These are phyloP conservation scores for Clavispora vitiphila DNA, from an alignment of 805 yeast genomes.

Conservation along the genomic window DNA sequence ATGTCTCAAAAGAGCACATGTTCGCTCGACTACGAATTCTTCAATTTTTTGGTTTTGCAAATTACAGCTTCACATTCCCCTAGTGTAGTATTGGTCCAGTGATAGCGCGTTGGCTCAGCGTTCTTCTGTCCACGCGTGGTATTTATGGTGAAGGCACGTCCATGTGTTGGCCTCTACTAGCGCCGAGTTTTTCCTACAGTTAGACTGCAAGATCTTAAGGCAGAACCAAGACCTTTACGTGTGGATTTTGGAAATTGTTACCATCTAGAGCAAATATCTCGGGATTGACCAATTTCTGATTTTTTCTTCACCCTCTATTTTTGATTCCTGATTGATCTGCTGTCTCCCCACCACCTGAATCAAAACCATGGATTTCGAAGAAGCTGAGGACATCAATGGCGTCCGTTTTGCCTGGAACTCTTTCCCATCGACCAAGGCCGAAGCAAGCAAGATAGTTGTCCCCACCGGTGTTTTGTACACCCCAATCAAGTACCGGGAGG, in stretches of 20 bases:
- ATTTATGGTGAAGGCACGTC: slow-evolving; percentile 13
- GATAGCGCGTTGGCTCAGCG: neutral
- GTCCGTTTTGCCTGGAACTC: slow-evolving; percentile 53
- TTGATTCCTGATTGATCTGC: neutral
- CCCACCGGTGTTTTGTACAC: slow-evolving; percentile 94
- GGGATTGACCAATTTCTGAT: neutral
- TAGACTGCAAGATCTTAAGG: neutral
- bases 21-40: too few species aligned
- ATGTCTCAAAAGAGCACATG: too few species aligned
- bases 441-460: slow-evolving; percentile 85
- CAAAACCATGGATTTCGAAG: slow-evolving; percentile 34
- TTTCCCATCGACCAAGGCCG: slow-evolving; percentile 83
- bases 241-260: neutral
- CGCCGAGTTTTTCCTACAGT: slow-evolving; percentile 11
- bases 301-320: neutral
- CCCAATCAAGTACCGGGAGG: slow-evolving; percentile 80
- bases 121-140: neutral
- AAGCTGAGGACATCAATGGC: slow-evolving; percentile 42
- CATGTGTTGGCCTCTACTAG: slow-evolving; percentile 17
- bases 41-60: too few species aligned
- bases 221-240: neutral
- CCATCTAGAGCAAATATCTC: neutral
- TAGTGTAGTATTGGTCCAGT: too few species aligned
- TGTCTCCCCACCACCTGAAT: neutral
- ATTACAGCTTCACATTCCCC: too few species aligned